Base-by-base conservation (phyloP, 305 asterid genomes). In the Rubia tinctorum region DNA sequence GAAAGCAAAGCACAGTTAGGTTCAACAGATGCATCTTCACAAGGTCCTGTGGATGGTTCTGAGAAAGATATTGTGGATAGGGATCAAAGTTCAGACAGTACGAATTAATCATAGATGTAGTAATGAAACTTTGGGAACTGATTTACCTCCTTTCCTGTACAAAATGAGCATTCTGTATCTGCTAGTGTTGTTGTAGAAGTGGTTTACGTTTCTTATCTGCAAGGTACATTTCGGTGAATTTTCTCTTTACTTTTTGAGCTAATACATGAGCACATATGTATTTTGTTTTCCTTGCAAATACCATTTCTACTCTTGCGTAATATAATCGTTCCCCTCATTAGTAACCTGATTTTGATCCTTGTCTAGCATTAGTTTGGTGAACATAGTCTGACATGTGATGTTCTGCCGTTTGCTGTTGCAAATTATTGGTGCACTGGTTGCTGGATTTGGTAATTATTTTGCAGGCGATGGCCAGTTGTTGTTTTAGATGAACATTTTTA, bases 61-160 rank as follows among this genome's bases (percentile, higher is more conserved):
- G 87, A 47, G 59, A 66, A 13, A 14, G 70, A 79, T 56, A 76
- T 39, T 20, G 47, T 74, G 4, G 65, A 65, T 34, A 86, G 82
- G 37, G 87, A 87, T 74, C 84, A 85, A 76, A 79, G 56, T 75
- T 72, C 84, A 10, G 87, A 82, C 62, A 68, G 81, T 49, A 73
- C 68, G 15, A 66, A 81, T 62, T 85, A 80, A 66, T 71, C 81
- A 79, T 74, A 76, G 81, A 68, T 64, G 12, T 69, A 56, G 6
- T 14, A 43, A 67, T 14, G 34, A 11, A 3, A 39, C 34, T 17
- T 18, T 30, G 70, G 43, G 17, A 69, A 34, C 12, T 13, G 23
- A 45, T 44, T 62, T 37, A 17, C 49, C 47, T 66, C 55, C 42
- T 18, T 51, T 42, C 42, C 20, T 71, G 64, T 72, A 4, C 22